Evolutionary conservation across 352 stramenopile genomes (phyloP).

Genomic region (Phytopythium sindhum): DNA sequence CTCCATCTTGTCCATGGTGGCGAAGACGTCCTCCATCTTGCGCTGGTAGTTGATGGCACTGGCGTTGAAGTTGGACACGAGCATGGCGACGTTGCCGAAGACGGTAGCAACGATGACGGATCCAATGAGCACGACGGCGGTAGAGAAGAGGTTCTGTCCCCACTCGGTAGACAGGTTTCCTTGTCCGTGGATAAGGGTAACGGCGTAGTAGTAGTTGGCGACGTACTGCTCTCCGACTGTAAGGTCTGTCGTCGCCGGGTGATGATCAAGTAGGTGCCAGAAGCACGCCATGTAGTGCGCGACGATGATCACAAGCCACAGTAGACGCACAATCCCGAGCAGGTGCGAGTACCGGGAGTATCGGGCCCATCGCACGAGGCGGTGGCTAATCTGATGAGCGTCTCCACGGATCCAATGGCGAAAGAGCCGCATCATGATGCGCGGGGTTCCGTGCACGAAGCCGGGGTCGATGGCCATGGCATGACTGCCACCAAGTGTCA

Average conservation of each 20-base stretch:
- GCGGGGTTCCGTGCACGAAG: constrained; percentile 16
- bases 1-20: constrained; percentile 47
- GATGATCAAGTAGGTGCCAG: constrained; percentile 35
- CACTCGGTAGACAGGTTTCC: constrained; percentile 22
- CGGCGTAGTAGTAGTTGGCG: constrained; percentile 25
- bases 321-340: constrained; percentile 32
- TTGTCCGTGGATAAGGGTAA: constrained; percentile 53
- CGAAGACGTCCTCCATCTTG: constrained; percentile 64
- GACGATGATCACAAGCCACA: constrained; percentile 35
- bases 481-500: neutral
- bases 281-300: constrained; percentile 49
- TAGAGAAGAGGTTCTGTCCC: constrained; percentile 36
- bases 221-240: constrained; percentile 23
- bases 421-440: constrained; percentile 19
- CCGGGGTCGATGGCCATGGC: neutral
- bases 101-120: constrained; percentile 55
- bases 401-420: constrained; percentile 11
- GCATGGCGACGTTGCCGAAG: constrained; percentile 57
- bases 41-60: constrained; percentile 50
- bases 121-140: constrained; percentile 37
- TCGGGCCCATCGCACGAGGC: constrained; percentile 16
- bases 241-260: neutral
- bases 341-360: constrained; percentile 43
- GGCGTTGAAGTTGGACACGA: constrained; percentile 58
- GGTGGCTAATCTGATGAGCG: constrained; percentile 17